Evolutionary conservation across 768 basidiomycete genomes (phyloP), one percentile per base, ranked within the genome.

Genomic region (Boletus sp.): DNA sequence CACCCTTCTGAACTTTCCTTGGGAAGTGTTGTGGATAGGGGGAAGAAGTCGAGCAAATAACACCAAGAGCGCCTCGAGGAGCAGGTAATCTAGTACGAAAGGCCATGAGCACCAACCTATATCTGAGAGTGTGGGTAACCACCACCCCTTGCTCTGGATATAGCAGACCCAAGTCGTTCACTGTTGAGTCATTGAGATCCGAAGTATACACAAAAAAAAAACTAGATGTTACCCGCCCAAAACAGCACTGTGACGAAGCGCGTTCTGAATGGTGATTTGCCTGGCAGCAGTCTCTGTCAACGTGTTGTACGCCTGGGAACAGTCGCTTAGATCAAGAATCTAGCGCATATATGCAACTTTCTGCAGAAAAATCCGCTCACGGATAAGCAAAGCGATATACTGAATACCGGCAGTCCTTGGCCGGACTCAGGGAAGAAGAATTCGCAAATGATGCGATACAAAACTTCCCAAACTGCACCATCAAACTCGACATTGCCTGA

Each of bases 1-100:
- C 11, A 68, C 58, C 47, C 83, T 75, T 57, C 72, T 74, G 8
- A 55, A 47, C 19, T 63, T 66, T 37, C 74, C 73, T 39, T 74
- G 70, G 1, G 63, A 54, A 10, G 66, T 69, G n/a, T 63, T 65
- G 46, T 74, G 70, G 5, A 71, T 65, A 13, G 79, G 70, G 17
- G 84, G 82, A 25, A 86, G 66, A 14, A 85, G 68, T 38, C 78
- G 78, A 33, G 78, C 83, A 62, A 85, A 78, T 1, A 87, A 59
- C 49, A 80, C 77, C 40, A 86, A 64, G 4, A 85, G 73, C 15
- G 78, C 74, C 63, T 87, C 85, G 40, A 84, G 66, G 14, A 78
- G 75, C 17, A 86, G 69, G 60, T 78, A 84, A 50, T 82, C 85
- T 84, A 34, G 63, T 33, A 57, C 8, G 45, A 11, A 32, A 46